Base-by-base conservation (phyloP, 202 grass and related monocot genomes). In the Bolboschoenoplectus hybrid region DNA sequence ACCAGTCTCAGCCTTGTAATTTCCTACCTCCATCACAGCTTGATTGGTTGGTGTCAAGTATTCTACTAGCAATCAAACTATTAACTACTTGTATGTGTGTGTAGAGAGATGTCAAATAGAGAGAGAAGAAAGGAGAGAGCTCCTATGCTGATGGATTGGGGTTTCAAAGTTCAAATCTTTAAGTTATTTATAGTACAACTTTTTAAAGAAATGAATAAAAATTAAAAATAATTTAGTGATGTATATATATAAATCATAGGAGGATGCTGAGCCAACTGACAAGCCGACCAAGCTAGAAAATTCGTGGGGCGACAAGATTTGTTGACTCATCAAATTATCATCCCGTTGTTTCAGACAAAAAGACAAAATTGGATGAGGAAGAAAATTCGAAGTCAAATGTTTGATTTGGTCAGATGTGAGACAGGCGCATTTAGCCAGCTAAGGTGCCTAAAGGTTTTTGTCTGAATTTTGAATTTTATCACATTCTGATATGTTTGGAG, bases 101-200 rank as follows among this genome's bases (percentile, higher is more conserved):
- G 41, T 7, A 44, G 44, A 45, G 38, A 69, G 12, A 69, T 12
- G 9, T 11, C 9, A 52, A 52, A 34, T 0, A 44, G 67, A 70
- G 4, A 39, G 13, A 45, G 68, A 76, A 26, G 49, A 52, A 46
- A 13, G 46, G 10, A 73, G 16, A 74, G 8, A 81, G 56, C 53
- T 74, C 20, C 47, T 81, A 11, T 40, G 77, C 4, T 74, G 70
- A 38, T 52, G 76, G 58, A 63, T 14, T 81, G 38, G 60, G 50
- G 12, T 57, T 43, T 17, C 26, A 62, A 67, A 67, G 5, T 51
- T 67, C 44, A 82, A 34, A 26, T 1, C 20, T 66, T n/a, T 12
- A 17, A 7, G 14, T 6, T 81, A 49, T 82, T 83, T 83, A 83
- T 83, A 83, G 81, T 66, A 83, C 56, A 66, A 83, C 1, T 76